Base-by-base conservation (phyloP, 1,284 basidiomycete species). In the Abortiporus biennis region DNA sequence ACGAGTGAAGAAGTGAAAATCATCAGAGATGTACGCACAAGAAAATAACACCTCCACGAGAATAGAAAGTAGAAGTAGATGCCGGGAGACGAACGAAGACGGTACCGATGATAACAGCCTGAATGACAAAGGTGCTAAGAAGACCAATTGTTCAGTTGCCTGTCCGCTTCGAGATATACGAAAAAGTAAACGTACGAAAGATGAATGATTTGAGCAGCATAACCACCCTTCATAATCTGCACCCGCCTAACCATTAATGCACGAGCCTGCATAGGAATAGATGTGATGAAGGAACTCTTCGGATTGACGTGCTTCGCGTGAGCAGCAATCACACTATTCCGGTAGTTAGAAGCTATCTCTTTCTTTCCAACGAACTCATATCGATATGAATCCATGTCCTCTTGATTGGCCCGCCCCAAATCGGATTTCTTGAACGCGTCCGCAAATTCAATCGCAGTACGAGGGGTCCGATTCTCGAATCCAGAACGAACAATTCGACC, bases 41-140 rank as follows among this genome's bases (percentile, higher is more conserved):
- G 66, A 82, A 85, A 6, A 85, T 60, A 17, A 82, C 67, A 65
- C 90, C 91, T 2, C 89, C 89, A 16, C 90, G 78, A 12, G 84
- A 82, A 68, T 85, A 94, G 59, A 79, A 86, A 11, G 79, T 81
- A 1, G 65, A 59, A 0, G 91, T 89, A 4, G 67, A 61, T 13
- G 79, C 66, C 0, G 78, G 68, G 38, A 84, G 64, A 3, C 75
- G 68, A 48, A 83, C 69, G 68, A 89, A 95, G 25, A 85, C 74
- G 0, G 84, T 86, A 38, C 71, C 71, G 27, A 47, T 44, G 33
- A 51, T 48, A 45, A 51, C 45, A 20, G 50, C 50, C 20, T 51
- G 47, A 6, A 47, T 37, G 30, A 51, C 33, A 44, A 48, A 51
- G 1, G 40, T 38, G 4, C 48, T 50, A 33, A 19, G 29, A 19